Evolutionary conservation across 768 basidiomycete species (phyloP), one percentile per base, ranked within the genome.

Genomic region (Boletus rubescentipes): DNA sequence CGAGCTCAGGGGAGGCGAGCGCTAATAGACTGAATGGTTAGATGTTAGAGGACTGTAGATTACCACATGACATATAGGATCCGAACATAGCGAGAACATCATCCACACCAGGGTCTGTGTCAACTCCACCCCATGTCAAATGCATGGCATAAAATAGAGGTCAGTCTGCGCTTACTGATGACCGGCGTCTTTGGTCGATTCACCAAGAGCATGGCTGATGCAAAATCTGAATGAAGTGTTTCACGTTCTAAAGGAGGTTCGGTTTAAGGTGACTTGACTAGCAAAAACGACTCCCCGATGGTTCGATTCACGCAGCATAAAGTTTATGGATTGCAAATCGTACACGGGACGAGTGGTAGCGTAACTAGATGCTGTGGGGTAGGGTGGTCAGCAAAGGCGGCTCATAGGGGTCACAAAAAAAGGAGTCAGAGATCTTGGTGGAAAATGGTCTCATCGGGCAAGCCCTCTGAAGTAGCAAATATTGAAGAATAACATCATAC

Each of bases 51-150:
- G 30, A 34, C 36, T 20, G 31, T 16, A 32, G 12, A 14, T 21
- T 49, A 20, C 0, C 4, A 34, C 21, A 46, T 9, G 26, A 51
- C 15, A 16, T 34, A n/a, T 43, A 29, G 21, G 49, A 53, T 29
- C 68, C 84, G 54, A 53, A 87, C 90, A 94, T 83, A 29, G 91
- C 91, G 47, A 92, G 60, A 23, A 79, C 75, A 67, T 94, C 92
- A 64, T 94, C 92, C 4, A 92, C 86, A 32, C 92, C 92, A 8
- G 91, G 89, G 65, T 94, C 91, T 26, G 89, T 89, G 61, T 92
- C 91, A 63, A 91, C 89, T 91, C 30, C 18, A 37, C 42, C 20
- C 34, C n/a, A 18, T 21, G 31, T 68, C 50, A 61, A 32, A 37
- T 32, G 5, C 12, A 18, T 34, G 34, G 29, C 6, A 9, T 41